A percentile compares a stretch with the other conserved stretches of the same genome.
Conservation (phyloP, 768 basidiomycete species). For the Scleroderma citrinum region DNA sequence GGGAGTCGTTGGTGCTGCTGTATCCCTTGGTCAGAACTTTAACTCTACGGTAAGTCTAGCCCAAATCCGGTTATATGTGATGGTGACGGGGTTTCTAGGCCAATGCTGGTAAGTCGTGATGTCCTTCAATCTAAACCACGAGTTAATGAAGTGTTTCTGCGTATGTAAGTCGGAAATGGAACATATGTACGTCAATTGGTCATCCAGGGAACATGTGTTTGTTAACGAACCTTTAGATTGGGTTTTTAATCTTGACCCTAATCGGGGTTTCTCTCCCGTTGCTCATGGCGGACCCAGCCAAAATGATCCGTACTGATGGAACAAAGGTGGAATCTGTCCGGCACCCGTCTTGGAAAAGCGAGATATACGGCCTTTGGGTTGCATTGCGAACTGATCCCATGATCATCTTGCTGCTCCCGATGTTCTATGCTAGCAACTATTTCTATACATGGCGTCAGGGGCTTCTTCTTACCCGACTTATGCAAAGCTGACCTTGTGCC, state of each 20-base stretch:
- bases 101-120: slow-evolving; percentile 21
- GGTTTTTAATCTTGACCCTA: slow-evolving; percentile 65
- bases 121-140: not conserved
- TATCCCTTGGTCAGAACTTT: slow-evolving; percentile 68
- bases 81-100: slow-evolving; percentile 13
- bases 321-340: slow-evolving; percentile 55
- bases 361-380: slow-evolving; percentile 63
- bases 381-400: slow-evolving; percentile 65
- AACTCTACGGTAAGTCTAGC: slow-evolving; percentile 44
- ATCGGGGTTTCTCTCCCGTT: slow-evolving; percentile 64
- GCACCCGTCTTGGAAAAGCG: slow-evolving; percentile 74
- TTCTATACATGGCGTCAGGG: slow-evolving; percentile 80
- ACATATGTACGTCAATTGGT: slow-evolving; percentile 54
- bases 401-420: slow-evolving; percentile 74
- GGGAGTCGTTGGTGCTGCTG: slow-evolving; percentile 71
- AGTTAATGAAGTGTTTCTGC: too few species aligned
- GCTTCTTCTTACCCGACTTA: not conserved
- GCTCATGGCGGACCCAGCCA: slow-evolving; percentile 64
- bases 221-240: slow-evolving; percentile 46
- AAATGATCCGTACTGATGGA: slow-evolving; percentile 72
- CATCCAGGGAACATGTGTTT: not conserved
- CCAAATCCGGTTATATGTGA: not conserved
- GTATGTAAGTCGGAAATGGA: slow-evolving; percentile 51
- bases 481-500: slow-evolving; percentile 6
- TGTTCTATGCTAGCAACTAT: slow-evolving; percentile 83